Evolutionary conservation across 2,329 filamentous ascomycete genomes (phyloP), one percentile per base, ranked within the genome.

Genomic region (Stachybotrys chartarum): DNA sequence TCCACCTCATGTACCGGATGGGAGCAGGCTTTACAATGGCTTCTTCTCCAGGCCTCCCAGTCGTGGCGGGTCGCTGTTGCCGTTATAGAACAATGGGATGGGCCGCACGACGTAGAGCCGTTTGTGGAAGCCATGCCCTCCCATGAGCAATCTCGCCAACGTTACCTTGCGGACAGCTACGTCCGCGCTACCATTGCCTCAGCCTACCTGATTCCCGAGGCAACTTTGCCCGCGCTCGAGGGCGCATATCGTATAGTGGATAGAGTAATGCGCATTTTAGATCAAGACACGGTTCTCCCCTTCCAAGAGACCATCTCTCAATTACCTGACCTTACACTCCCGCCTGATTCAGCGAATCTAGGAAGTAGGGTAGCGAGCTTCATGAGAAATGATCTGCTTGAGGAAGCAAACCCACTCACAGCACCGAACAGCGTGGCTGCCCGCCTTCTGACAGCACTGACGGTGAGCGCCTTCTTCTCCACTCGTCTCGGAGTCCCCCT

Each of bases 81-180:
- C 51, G 84, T 81, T 7, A 74, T 91, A 39, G 80, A 85, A 57
- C 81, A 88, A 59, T 93, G 88, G 88, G 83, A 86, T 62, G 89
- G 88, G 0, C 87, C 88, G 0, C 75, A 75, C 7, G 88, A 92
- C 64, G 78, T 87, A 50, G 86, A 91, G 60, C 67, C 90, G 5
- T 86, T 85, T 4, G 81, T 80, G 12, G 82, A 79, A 60, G 78
- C 79, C 7, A 75, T 74, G 3, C 69, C 77, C 51, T 83, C 82
- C 72, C 67, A 90, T 51, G 78, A 80, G 51, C 84, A 88, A 51
- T 75, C 81, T 3, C 76, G 83, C 50, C 80, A 84, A 60, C 73
- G 76, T 39, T 78, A 82, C 58, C 73, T 91, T 5, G 79, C 86
- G 61, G 72, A 75, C 44, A 79, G 81, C 51, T 92, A 90, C 66